Base-by-base conservation (phyloP, 2,329 filamentous ascomycete genomes). In the Beauveria pseudobassiana region DNA sequence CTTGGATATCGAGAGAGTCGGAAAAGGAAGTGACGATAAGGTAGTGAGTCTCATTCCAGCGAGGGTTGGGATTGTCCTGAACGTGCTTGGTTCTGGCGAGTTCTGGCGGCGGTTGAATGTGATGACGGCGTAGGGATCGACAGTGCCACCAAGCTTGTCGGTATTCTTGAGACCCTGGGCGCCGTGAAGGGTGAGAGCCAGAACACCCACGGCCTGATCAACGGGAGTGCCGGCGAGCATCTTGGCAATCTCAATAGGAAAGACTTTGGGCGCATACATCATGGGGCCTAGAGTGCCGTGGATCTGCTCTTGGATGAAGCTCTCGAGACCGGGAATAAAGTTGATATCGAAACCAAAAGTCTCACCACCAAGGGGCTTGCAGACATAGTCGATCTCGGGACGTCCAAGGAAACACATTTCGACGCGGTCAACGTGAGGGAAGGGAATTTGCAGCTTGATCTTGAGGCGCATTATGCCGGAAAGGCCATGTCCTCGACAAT, bases 401-500 rank as follows among this genome's bases (percentile, higher is more conserved):
- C 87, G 86, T 67, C 92, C 92, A 63, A 98, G 77, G 81, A 99
- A 99, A 74, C 89, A 96, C 77, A 99, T 91, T 69, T 99, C 95
- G 49, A 98, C 83, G 67, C 89, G 91, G 68, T 99, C 95, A 50
- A 99, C 88, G 70, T 98, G 95, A 6, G 95, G 95, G 76, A 96
- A 99, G 0, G 92, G 88, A 64, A 99, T 87, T 74, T 98, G 93
- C 38, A 99, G 85, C 82, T 99, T 99, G 74, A 98, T 88, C 80
- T 98, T 98, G 69, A 99, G 86, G 58, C 93, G 87, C 93, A 99
- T 97, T 67, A 96, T 81, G 59, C 95, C 96, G 14, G 90, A 91
- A 96, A 99, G 61, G 93, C 87, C 87, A 99, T 96, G 72, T 99
- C 91, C 75, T 98, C 93, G 12, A 99, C 95, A 72, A 99, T 98